Base-by-base conservation (phyloP, 2,329 filamentous ascomycete species). In the Clarireedia paspali region DNA sequence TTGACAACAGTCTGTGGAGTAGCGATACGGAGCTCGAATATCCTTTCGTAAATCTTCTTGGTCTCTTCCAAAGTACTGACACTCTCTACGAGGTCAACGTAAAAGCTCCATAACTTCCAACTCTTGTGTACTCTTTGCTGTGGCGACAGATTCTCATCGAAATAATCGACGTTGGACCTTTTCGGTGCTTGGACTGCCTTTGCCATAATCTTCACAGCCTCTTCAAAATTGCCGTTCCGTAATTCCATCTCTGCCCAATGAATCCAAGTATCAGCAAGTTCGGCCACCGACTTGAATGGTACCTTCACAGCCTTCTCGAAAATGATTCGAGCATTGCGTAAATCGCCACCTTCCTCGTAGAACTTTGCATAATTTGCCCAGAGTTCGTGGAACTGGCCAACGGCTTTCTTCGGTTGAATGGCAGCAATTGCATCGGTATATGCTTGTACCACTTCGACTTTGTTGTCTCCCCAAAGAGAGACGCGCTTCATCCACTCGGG, bases 51-150 rank as follows among this genome's bases (percentile, higher is more conserved):
- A 1, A 97, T 86, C 70, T 90, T 92, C 70, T 84, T 89, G 0
- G 92, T 96, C 72, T 97, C 92, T 23, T 96, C 91, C 15, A 99
- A 73, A 0, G 88, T 89, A 59, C 88, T 87, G 34, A 96, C 91
- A 70, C 91, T 96, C 71, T 99, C 94, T 2, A 99, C 91, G 1
- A 99, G 81, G 70, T 99, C 94, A 42, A 99, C 91, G 66, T 99
- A 99, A 76, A 99, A 99, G 72, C 91, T 96, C 94, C 94, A 99
- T 10, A 99, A 75, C 71, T 97, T 99, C 94, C 94, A 99, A 69
- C 90, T 96, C 77, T 99, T 99, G 75, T 99, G 94, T 3, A 99
- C 89, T 60, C 95, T 83, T 74, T 97, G 94, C 70, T 99, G 94
- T 4, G 94, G 92, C 1, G 90, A 91, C 6, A 99, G 76, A 0